A percentile compares a stretch with the other conserved stretches of the same genome.
phyloP scores from a whole-genome alignment of 2,329 filamentous ascomycete genomes.

The Ophiostoma populinum region DNA sequence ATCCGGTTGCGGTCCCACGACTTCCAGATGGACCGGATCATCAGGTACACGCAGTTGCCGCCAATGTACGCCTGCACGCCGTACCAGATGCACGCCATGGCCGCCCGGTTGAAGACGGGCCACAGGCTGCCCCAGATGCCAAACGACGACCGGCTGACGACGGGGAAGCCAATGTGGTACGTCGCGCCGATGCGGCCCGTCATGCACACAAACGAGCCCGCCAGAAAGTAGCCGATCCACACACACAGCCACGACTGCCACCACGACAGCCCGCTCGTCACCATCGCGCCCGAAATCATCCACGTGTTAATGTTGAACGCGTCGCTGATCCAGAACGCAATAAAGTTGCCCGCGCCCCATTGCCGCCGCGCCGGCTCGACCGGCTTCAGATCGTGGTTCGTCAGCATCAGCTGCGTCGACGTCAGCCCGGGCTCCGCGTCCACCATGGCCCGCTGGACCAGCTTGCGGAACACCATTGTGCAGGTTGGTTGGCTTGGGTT shows the following conservation, averaged over 20 bases:
- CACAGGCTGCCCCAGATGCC: slow-evolving; percentile 9
- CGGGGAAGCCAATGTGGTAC: slow-evolving; percentile 10
- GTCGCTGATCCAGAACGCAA: slow-evolving; percentile 75
- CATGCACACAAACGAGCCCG: slow-evolving; percentile 55
- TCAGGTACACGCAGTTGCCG: slow-evolving; percentile 9
- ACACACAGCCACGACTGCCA: slow-evolving; percentile 87
- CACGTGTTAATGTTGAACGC: slow-evolving; percentile 83
- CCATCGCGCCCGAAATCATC: slow-evolving; percentile 83
- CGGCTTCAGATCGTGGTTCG: slow-evolving; percentile 65
- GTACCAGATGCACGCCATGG: slow-evolving; percentile 8
- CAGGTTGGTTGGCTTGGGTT: no score
- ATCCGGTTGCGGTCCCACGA: slow-evolving; percentile 70
- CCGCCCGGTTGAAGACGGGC: slow-evolving; percentile 6
- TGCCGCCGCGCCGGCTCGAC: slow-evolving; percentile 65
- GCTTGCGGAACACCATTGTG: slow-evolving; percentile 10
- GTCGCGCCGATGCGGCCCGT: slow-evolving; percentile 50
- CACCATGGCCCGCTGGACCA: slow-evolving; percentile 49
- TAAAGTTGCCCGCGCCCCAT: slow-evolving; percentile 80
- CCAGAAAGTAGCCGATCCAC: slow-evolving; percentile 69
- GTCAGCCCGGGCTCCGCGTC: slow-evolving; percentile 61
- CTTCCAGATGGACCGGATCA: slow-evolving; percentile 17
- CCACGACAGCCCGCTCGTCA: slow-evolving; percentile 64
- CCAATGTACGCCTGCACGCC: slow-evolving; percentile 10
- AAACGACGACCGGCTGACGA: slow-evolving; percentile 7
- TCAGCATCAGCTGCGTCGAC: slow-evolving; percentile 68